Evolutionary conservation across 2,329 filamentous ascomycete species (phyloP), one percentile per base, ranked within the genome.

Genomic region (Verticillium albo-atrum): DNA sequence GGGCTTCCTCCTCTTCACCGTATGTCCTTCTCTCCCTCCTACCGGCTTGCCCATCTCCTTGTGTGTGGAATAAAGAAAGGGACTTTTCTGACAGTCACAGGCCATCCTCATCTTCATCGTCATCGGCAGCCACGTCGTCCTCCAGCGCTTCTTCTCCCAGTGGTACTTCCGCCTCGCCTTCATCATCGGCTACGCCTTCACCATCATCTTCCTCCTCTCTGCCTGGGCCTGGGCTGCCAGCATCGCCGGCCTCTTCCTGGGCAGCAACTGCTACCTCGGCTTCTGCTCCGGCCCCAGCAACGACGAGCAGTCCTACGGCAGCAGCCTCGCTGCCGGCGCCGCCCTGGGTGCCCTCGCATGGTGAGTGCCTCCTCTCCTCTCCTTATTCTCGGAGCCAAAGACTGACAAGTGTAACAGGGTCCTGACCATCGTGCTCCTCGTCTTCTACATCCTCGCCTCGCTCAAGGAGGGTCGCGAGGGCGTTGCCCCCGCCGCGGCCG

Each of bases 361-460:
- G 75, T 76, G 59, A 59, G 70, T 67, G 14, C 3, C 10, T 3
- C 54, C 7, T 17, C 35, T 28, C n/a, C 26, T 42, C 23, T 30
- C n/a, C 15, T 28, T 15, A 27, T 20, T 4, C 5, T 6, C n/a
- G n/a, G n/a, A n/a, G n/a, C n/a, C n/a, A n/a, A n/a, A n/a, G n/a
- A n/a, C n/a, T n/a, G n/a, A n/a, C n/a, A n/a, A n/a, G n/a, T n/a
- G n/a, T n/a, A n/a, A 12, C 42, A 77, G 75, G 77, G 59, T 78
- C 42, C 64, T 79, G 9, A 67, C 70, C 30, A 71, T 78, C 54
- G 65, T 75, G 54, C 67, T 75, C 59, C 59, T 77, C 51, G 66
- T 72, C 0, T 76, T 88, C 4, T 77, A 79, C 23, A 85, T 88
- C 82, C 79, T 88, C 67, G 86, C 34, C 12, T 27, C 23, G 34